Evolutionary conservation across 2,329 filamentous ascomycete genomes (phyloP).

Genomic region (Chrysoporthe deuterocubensis): DNA sequence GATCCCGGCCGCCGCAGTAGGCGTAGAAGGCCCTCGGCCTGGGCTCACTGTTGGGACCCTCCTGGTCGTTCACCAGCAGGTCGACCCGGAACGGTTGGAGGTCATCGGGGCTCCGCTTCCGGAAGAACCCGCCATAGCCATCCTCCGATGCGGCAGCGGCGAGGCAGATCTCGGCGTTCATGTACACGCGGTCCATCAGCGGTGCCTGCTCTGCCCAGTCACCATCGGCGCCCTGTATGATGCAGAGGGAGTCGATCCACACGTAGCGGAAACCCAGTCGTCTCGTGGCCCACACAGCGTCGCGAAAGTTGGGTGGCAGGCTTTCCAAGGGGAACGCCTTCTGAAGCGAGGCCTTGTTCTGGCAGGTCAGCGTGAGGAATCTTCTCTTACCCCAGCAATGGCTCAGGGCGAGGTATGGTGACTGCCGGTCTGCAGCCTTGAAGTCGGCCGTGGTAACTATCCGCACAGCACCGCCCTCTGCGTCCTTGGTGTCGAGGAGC

Average conservation of each 20-base stretch:
- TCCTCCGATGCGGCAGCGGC: conserved; percentile 6
- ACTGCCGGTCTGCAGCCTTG: background rate
- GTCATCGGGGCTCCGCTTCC: background rate
- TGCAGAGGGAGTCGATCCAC: conserved; percentile 19
- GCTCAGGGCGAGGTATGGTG: conserved; percentile 11
- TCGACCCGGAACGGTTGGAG: background rate
- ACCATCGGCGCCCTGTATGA: conserved; percentile 3
- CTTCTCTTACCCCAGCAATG: conserved; percentile 10
- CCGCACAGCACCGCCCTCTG: background rate
- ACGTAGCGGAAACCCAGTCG: background rate
- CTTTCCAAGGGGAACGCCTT: background rate
- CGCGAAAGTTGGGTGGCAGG: conserved; percentile 1
- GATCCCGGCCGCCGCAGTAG: background rate
- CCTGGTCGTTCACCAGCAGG: background rate
- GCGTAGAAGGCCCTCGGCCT: background rate
- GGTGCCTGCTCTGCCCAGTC: conserved; percentile 16
- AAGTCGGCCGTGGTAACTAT: conserved; percentile 1
- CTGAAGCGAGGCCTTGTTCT: background rate
- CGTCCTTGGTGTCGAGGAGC: conserved; percentile 2
- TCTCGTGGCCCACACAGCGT: background rate
- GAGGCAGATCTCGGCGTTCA: conserved; percentile 10
- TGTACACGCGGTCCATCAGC: conserved; percentile 13
- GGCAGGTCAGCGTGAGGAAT: background rate
- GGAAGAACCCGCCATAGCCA: conserved; percentile 15
- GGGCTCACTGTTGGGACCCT: background rate